Evolutionary conservation across 2,329 filamentous ascomycete genomes (phyloP).

Genomic region (Alternaria conjuncta): DNA sequence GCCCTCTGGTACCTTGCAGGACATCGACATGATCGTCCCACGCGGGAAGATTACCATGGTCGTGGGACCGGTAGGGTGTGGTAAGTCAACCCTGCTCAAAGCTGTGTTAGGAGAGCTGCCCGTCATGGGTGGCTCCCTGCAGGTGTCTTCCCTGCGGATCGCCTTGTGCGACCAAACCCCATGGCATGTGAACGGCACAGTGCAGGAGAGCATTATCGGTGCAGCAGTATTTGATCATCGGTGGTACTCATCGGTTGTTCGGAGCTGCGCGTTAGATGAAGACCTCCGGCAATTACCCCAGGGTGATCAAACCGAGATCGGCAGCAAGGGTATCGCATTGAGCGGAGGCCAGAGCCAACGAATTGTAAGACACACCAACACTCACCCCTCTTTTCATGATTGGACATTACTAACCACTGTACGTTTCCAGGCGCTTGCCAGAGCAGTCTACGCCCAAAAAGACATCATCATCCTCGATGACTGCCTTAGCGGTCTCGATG

Average conservation of each 20-base stretch:
- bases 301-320: slow-evolving; percentile 55
- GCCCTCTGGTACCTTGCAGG: slow-evolving; percentile 47
- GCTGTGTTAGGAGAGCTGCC: slow-evolving; percentile 43
- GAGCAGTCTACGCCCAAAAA: slow-evolving; percentile 59
- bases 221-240: slow-evolving; percentile 44
- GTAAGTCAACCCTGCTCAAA: slow-evolving; percentile 58
- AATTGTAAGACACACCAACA: slow-evolving; percentile 45
- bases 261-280: slow-evolving; percentile 43
- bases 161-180: slow-evolving; percentile 48
- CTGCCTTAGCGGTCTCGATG: slow-evolving; percentile 59
- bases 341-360: slow-evolving; percentile 62
- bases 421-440: slow-evolving; percentile 53
- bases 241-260: slow-evolving; percentile 47
- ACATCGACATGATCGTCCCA: slow-evolving; percentile 51
- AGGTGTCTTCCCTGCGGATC: slow-evolving; percentile 40
- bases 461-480: slow-evolving; percentile 60
- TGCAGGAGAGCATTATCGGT: slow-evolving; percentile 48
- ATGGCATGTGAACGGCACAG: slow-evolving; percentile 48
- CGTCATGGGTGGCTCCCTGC: slow-evolving; percentile 40
- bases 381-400: slow-evolving; percentile 19
- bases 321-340: slow-evolving; percentile 59
- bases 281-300: slow-evolving; percentile 42
- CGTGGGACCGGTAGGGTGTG: slow-evolving; percentile 60
- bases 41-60: slow-evolving; percentile 56
- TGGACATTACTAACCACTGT: slow-evolving; percentile 13